phyloP scores from a whole-genome alignment of 2,329 filamentous ascomycete genomes.

The Nemania sp. region DNA sequence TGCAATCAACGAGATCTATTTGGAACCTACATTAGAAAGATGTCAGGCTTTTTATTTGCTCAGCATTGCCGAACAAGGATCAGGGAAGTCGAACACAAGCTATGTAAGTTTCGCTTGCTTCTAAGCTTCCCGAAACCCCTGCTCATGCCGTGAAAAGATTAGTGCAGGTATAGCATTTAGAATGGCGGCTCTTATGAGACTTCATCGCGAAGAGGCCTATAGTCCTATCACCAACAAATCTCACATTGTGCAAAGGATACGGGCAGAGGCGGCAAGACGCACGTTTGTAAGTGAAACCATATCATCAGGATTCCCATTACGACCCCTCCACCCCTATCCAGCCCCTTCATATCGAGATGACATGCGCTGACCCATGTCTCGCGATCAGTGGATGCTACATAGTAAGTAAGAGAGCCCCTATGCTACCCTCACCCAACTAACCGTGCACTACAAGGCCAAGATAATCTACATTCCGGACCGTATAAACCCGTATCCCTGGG shows the following conservation, averaged over 20 bases:
- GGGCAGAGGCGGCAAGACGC: conserved; percentile 60
- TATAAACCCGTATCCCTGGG: conserved; percentile 56
- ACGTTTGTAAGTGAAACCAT: conserved; percentile 52
- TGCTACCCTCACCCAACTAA: conserved; percentile 14
- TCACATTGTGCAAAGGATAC: conserved; percentile 51
- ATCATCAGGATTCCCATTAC: neutral
- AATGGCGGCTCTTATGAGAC: conserved; percentile 59
- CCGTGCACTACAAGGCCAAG: conserved; percentile 47
- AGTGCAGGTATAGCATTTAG: conserved; percentile 61
- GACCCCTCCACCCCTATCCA: too few species aligned
- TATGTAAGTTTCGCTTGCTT: conserved; percentile 48
- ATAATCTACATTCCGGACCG: conserved; percentile 60
- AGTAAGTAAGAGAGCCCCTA: conserved; percentile 40
- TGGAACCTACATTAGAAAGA: conserved; percentile 56
- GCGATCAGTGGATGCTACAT: conserved; percentile 61
- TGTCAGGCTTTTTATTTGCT: conserved; percentile 64
- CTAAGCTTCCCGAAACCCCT: neutral
- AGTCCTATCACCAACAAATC: conserved; percentile 45
- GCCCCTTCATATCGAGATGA: too few species aligned
- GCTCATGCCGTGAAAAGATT: conserved; percentile 46
- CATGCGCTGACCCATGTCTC: conserved; percentile 4
- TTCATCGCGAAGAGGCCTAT: conserved; percentile 62
- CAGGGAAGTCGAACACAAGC: conserved; percentile 57
- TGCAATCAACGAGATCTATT: conserved; percentile 56
- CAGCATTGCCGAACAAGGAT: conserved; percentile 63